A percentile compares a stretch with the other conserved stretches of the same genome.
Conservation (phyloP, 495 filamentous ascomycete species). For the Trichoderma erinaceum region DNA sequence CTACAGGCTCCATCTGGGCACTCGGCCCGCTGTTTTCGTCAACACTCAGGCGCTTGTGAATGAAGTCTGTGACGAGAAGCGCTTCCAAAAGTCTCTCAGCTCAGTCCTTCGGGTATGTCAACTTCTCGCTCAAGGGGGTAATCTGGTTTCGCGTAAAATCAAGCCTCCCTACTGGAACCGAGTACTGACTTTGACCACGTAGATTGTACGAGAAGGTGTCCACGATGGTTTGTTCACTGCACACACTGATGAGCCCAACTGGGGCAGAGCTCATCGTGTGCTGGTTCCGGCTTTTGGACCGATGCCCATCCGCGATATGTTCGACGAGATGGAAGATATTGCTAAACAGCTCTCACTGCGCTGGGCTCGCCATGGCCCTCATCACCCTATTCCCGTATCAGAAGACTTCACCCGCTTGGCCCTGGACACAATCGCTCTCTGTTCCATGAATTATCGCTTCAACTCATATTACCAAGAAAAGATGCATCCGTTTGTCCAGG, state of each 20-base stretch:
- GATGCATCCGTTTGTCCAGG: constrained; percentile 52
- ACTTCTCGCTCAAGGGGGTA: constrained; percentile 32
- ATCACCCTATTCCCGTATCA: constrained; percentile 44
- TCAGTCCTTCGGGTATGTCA: constrained; percentile 17
- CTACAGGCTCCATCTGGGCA: constrained; percentile 21
- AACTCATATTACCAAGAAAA: constrained; percentile 60
- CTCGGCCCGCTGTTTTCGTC: constrained; percentile 32
- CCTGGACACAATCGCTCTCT: constrained; percentile 61
- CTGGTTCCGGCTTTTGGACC: constrained; percentile 59
- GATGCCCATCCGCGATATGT: constrained; percentile 55
- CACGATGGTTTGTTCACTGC: constrained; percentile 57
- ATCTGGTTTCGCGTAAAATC: not conserved
- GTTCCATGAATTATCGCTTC: constrained; percentile 62
- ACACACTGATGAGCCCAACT: constrained; percentile 47
- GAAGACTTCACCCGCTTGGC: constrained; percentile 64
- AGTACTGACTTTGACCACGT: not conserved
- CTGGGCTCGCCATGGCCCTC: constrained; percentile 56
- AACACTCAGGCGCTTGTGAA: constrained; percentile 48
- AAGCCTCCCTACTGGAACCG: not conserved
- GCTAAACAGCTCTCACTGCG: constrained; percentile 57
- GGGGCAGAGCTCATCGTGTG: constrained; percentile 57
- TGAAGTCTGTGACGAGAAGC: constrained; percentile 54
- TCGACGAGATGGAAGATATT: constrained; percentile 61
- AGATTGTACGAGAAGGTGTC: constrained; percentile 43
- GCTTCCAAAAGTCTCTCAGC: constrained; percentile 20